phyloP scores from a whole-genome alignment of 2,329 filamentous ascomycete genomes.

The Hymenoscyphus fructigenus region DNA sequence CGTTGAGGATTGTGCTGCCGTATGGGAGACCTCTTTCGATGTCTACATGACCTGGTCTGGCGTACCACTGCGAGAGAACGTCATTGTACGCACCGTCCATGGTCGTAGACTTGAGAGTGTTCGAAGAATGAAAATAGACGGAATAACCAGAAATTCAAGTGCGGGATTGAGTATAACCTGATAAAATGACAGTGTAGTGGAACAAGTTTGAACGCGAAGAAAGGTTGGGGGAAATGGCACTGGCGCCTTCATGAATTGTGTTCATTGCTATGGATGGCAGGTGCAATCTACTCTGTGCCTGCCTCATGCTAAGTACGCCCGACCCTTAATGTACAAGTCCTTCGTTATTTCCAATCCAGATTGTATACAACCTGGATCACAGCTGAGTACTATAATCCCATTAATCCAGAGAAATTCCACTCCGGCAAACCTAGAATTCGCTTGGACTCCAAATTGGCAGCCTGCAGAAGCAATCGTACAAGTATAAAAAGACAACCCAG shows the following conservation, averaged over 20 bases:
- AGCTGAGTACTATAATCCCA: not conserved
- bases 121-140: not conserved
- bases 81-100: not conserved
- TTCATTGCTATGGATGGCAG: slow-evolving; percentile 3
- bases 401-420: not conserved
- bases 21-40: not conserved
- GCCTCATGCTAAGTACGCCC: not conserved
- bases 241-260: not conserved
- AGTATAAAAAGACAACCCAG: not conserved
- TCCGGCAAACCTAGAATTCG: not conserved
- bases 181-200: not conserved
- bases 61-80: not conserved
- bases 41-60: not conserved
- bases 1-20: not conserved
- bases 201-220: not conserved
- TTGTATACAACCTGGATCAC: slow-evolving; percentile 1
- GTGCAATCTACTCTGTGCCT: not conserved
- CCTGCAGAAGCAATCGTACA: not conserved
- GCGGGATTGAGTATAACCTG: not conserved
- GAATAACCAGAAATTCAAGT: not conserved
- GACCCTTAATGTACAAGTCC: not conserved
- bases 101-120: not conserved
- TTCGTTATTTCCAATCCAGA: not conserved
- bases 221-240: not conserved
- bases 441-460: not conserved